These are phyloP conservation scores for Rhizopogon sp. DNA, from an alignment of 768 basidiomycete species.

Conservation along the genomic window DNA sequence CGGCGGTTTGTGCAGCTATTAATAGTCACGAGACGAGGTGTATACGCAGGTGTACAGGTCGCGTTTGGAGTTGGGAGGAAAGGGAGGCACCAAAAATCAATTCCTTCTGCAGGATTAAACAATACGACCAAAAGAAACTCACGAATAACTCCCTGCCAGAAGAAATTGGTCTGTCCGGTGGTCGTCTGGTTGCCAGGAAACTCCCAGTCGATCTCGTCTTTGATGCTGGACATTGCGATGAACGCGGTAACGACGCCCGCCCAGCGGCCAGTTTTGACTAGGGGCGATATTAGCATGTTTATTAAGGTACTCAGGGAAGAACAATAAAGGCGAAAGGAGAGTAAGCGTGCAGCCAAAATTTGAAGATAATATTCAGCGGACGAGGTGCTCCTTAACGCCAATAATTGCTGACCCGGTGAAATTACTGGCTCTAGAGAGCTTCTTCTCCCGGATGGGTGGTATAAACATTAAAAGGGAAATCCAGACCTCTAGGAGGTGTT, in stretches of 20 bases:
- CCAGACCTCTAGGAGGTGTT: not conserved
- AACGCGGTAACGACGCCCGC: constrained; percentile 79
- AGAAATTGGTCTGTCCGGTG: constrained; percentile 73
- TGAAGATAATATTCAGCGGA: not conserved
- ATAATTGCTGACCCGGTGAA: not conserved
- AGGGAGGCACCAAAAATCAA: not conserved
- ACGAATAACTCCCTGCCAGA: constrained; percentile 74
- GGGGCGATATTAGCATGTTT: not conserved
- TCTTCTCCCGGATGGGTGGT: not conserved
- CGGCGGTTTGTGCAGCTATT: constrained; percentile 37
- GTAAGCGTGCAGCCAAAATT: too few species aligned
- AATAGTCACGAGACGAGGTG: not conserved
- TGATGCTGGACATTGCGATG: constrained; percentile 80
- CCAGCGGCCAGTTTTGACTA: constrained; percentile 80
- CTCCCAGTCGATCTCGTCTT: constrained; percentile 88
- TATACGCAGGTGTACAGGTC: not conserved
- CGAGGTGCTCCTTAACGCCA: not conserved
- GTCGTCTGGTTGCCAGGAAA: constrained; percentile 62
- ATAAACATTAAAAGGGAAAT: not conserved
- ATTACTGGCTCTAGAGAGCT: not conserved
- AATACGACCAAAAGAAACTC: constrained; percentile 20
- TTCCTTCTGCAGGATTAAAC: not conserved
- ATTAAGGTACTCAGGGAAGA: too few species aligned
- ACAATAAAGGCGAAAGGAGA: not conserved
- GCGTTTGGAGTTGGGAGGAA: not conserved